Conservation (phyloP, 345 rosid genomes). For the Pugionium dolabratum region DNA sequence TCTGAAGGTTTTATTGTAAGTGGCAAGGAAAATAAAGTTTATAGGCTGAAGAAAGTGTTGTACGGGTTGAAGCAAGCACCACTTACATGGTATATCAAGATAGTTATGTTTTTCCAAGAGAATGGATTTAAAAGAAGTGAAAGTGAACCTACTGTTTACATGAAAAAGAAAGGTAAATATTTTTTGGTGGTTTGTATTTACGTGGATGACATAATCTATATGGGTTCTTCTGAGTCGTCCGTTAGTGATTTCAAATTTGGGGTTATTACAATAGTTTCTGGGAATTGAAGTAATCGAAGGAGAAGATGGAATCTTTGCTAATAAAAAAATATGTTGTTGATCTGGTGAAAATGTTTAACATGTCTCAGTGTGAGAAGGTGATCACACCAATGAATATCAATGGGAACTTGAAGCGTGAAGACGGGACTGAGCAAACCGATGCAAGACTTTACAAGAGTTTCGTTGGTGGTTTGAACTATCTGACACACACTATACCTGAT, state of each 20-base stretch:
- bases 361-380: background rate
- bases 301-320: background rate
- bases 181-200: background rate
- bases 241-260: background rate
- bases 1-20: background rate
- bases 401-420: background rate
- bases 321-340: background rate
- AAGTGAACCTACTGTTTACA: background rate
- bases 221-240: background rate
- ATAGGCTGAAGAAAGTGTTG: background rate
- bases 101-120: background rate
- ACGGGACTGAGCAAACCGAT: background rate
- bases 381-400: slow-evolving; percentile 10
- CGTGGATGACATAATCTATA: background rate
- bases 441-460: background rate
- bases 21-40: background rate
- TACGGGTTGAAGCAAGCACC: background rate
- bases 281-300: background rate
- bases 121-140: background rate
- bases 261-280: background rate
- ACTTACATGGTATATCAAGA: background rate
- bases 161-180: background rate
- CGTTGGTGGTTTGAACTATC: slow-evolving; percentile 1
- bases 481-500: background rate
- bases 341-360: background rate